These are phyloP conservation scores for Erucastrum elatum DNA, from an alignment of 345 rosid genomes.

Conservation along the genomic window DNA sequence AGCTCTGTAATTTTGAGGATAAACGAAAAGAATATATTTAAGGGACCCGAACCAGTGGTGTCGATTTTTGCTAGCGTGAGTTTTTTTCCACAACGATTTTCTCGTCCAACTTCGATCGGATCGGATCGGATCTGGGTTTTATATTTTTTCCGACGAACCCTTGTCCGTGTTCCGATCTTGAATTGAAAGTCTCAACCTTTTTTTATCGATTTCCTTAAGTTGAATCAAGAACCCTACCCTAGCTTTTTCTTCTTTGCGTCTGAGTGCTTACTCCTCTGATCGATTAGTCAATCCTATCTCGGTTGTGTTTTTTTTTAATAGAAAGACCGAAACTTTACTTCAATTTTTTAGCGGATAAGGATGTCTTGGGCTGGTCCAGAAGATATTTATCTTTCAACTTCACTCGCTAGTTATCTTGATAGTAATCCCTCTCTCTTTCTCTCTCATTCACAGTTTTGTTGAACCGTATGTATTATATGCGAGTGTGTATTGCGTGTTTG, in stretches of 20 bases:
- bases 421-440: not conserved
- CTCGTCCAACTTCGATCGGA: conserved; percentile 43
- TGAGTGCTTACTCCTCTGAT: not conserved
- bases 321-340: conserved; percentile 43
- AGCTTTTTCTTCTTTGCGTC: no score
- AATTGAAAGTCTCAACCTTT: conserved; percentile 28
- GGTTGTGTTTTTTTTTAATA: conserved; percentile 33
- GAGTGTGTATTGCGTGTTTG: not conserved
- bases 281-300: conserved; percentile 46
- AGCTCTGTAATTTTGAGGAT: not conserved
- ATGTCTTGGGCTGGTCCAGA: conserved; percentile 27
- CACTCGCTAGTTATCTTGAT: not conserved
- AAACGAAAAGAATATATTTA: not conserved
- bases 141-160: conserved; percentile 26
- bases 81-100: not conserved
- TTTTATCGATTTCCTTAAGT: not conserved
- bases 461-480: not conserved
- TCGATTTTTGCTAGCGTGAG: not conserved
- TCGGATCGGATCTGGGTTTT: conserved; percentile 59
- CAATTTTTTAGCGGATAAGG: conserved; percentile 21
- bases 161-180: conserved; percentile 37
- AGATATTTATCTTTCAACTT: not conserved
- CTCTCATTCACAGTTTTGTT: not conserved
- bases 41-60: not conserved
- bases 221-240: conserved; percentile 7